Conservation (phyloP, 1,284 basidiomycete genomes). For the Sporisorium exsertum region DNA sequence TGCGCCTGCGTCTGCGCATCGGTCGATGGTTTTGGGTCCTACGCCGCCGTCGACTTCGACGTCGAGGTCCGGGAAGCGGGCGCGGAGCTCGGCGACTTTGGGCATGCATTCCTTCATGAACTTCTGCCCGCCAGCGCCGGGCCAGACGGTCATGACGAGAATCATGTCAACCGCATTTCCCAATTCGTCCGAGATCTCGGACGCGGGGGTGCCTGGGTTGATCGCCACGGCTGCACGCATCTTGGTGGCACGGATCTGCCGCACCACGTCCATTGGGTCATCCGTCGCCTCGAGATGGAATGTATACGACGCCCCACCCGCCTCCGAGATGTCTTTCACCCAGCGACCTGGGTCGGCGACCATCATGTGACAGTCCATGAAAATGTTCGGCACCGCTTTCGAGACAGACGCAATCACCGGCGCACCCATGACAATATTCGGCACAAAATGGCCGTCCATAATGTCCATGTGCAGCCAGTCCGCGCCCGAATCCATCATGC, state of each 20-base stretch:
- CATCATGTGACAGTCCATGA: slow-evolving; percentile 99
- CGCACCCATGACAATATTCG: slow-evolving; percentile 82
- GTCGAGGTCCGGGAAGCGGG: slow-evolving; percentile 85
- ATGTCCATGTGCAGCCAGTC: slow-evolving; percentile 69
- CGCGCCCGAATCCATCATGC: slow-evolving; percentile 67
- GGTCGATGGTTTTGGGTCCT: slow-evolving; percentile 86
- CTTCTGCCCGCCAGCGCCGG: slow-evolving; percentile 85
- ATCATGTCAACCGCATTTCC: slow-evolving; percentile 68
- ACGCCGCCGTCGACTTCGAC: slow-evolving; percentile 99
- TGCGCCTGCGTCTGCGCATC: slow-evolving; percentile 84
- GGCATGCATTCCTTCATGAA: slow-evolving; percentile 92
- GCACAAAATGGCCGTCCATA: slow-evolving; percentile 87
- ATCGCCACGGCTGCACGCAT: slow-evolving; percentile 68
- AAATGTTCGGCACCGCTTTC: slow-evolving; percentile 90
- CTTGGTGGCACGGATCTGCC: slow-evolving; percentile 64
- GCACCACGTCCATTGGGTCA: slow-evolving; percentile 66
- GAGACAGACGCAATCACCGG: slow-evolving; percentile 89
- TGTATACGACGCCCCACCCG: slow-evolving; percentile 93
- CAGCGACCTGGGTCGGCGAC: slow-evolving; percentile 94
- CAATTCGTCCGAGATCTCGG: slow-evolving; percentile 66
- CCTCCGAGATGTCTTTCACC: slow-evolving; percentile 94
- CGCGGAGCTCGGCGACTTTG: slow-evolving; percentile 88
- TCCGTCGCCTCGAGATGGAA: slow-evolving; percentile 90
- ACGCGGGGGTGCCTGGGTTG: slow-evolving; percentile 67
- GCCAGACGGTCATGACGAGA: slow-evolving; percentile 69